Percentiles rank a stretch among this genome's conserved stretches.
These are phyloP conservation scores for Cercospora sp. DNA, from an alignment of 2,329 filamentous ascomycete genomes.

Conservation along the genomic window DNA sequence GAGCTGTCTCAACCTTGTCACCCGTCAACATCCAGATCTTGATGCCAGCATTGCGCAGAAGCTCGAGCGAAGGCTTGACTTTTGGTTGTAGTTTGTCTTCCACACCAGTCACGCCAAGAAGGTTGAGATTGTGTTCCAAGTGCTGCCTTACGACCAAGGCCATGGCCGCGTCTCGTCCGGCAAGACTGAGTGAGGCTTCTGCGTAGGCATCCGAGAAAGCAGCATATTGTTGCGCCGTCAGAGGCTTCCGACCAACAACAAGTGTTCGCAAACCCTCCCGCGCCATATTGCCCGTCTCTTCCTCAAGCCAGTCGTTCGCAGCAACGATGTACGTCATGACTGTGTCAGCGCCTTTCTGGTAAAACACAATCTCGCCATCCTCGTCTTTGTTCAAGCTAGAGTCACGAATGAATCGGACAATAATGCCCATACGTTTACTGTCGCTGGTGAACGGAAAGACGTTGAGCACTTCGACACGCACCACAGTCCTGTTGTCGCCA, in stretches of 20 bases:
- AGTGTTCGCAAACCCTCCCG: constrained; percentile 91
- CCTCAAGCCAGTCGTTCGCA: constrained; percentile 96
- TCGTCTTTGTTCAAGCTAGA: constrained; percentile 50
- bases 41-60: constrained; percentile 93
- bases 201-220: constrained; percentile 75
- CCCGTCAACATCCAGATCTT: constrained; percentile 99
- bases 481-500: constrained; percentile 69
- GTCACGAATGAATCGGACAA: constrained; percentile 74
- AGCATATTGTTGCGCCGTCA: constrained; percentile 75
- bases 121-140: constrained; percentile 84
- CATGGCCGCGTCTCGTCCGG: constrained; percentile 78
- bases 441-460: constrained; percentile 98
- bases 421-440: constrained; percentile 96
- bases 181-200: constrained; percentile 77
- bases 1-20: constrained; percentile 96
- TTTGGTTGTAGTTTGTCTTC: constrained; percentile 96
- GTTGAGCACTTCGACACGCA: constrained; percentile 85
- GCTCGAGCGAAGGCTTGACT: constrained; percentile 91
- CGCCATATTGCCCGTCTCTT: constrained; percentile 99
- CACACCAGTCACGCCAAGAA: constrained; percentile 95
- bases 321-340: constrained; percentile 97
- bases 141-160: constrained; percentile 74
- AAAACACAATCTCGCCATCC: constrained; percentile 90
- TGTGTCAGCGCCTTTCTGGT: constrained; percentile 96
- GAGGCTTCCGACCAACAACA: constrained; percentile 86